Percentiles rank a stretch among this genome's conserved stretches.
These are phyloP conservation scores for Poronia punctata DNA, from an alignment of 495 filamentous ascomycete species.

Conservation along the genomic window DNA sequence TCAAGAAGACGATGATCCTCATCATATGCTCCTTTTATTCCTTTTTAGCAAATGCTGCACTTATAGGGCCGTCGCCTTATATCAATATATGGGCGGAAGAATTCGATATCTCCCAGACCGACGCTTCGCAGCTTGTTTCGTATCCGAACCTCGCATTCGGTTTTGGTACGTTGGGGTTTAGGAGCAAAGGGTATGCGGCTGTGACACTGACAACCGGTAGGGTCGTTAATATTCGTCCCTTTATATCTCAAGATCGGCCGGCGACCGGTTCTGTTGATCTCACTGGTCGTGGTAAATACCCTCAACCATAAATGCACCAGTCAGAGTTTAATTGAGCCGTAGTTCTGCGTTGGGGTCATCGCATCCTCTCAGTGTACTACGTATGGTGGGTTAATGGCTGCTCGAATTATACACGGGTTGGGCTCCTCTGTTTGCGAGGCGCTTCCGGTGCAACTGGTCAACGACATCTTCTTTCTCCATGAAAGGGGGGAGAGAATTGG, in stretches of 20 bases:
- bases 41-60: slow-evolving; percentile 52
- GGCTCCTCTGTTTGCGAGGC: slow-evolving; percentile 57
- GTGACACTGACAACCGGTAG: slow-evolving; percentile 21
- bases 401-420: slow-evolving; percentile 49
- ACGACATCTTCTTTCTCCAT: slow-evolving; percentile 61
- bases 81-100: slow-evolving; percentile 50
- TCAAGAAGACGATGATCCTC: slow-evolving; percentile 55
- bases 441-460: slow-evolving; percentile 56
- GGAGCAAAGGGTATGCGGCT: background rate
- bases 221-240: slow-evolving; percentile 52
- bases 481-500: slow-evolving; percentile 53
- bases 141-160: slow-evolving; percentile 61
- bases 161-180: slow-evolving; percentile 33
- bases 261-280: slow-evolving; percentile 52
- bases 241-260: slow-evolving; percentile 55
- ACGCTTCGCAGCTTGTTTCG: slow-evolving; percentile 50
- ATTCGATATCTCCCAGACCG: slow-evolving; percentile 43
- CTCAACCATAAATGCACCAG: background rate
- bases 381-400: slow-evolving; percentile 48
- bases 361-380: slow-evolving; percentile 46
- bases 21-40: slow-evolving; percentile 53
- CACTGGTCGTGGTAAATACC: slow-evolving; percentile 39
- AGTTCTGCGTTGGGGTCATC: slow-evolving; percentile 53
- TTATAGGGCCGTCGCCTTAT: slow-evolving; percentile 54
- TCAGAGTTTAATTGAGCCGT: slow-evolving; percentile 2